Base-by-base conservation (phyloP, 2,329 filamentous ascomycete species). In the Trichocomaceae sp. region DNA sequence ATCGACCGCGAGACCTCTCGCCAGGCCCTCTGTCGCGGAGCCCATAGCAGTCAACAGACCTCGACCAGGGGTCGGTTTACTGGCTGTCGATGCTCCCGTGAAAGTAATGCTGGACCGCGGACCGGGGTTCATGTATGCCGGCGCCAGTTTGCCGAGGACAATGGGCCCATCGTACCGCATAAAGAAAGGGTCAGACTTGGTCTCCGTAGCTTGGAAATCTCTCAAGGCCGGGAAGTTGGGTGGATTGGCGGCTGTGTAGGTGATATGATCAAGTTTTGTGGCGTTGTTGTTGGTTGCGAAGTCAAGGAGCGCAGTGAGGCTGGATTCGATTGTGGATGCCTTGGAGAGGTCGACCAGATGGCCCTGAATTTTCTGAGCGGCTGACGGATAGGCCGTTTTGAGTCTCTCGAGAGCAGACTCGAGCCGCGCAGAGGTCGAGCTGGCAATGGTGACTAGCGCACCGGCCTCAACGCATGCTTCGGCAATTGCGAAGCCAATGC, bases 1-100 rank as follows among this genome's bases (percentile, higher is more conserved):
- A 61, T 87, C 84, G 35, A 86, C 62, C 2, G 84, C 84, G 37
- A 88, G 69, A 3, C 74, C 77, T 1, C 79, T 72, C 2, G 75
- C 73, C 64, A 86, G 73, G 2, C 77, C 75, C 50, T 82, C 73
- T 2, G 63, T 37, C 0, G 63, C 62, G 4, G 54, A 57, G 0
- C 65, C 64, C 6, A 81, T 58, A 0, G 63, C 63, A 2, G 54
- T 58, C 1, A 65, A 64, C 10, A 62, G 51, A 0, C 61, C 62
- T 1, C 70, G 68, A 1, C 59, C 56, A 12, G 71, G 10, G 0
- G 64, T 56, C 0, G 75, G 75, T 2, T 63, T 49, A 4, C 64
- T 61, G 33, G 66, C 66, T 1, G 69, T 65, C 8, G 82, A 83
- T 2, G 76, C 78, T 20, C 44, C 44, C 1, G 83, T 86, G 23